Base-by-base conservation (phyloP, 1,139 yeast genomes). In the Blastobotrys aristatus region DNA sequence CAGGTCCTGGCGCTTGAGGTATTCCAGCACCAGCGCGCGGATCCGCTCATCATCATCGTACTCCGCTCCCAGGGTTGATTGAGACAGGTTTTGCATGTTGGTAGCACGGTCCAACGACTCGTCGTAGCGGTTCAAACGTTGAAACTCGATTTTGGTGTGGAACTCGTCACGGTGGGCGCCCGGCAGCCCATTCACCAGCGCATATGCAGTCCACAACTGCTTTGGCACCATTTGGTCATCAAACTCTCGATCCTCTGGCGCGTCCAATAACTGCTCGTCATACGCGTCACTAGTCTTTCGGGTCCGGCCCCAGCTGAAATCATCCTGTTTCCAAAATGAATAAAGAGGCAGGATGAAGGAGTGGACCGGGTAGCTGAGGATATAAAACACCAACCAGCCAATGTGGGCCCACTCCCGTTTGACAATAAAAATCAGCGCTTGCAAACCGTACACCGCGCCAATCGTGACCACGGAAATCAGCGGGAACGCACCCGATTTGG, bases 221-320 rank as follows among this genome's bases (percentile, higher is more conserved):
- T 56, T 52, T 11, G 65, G 66, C 11, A 63, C 62, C 3, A 35
- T 29, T 10, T 41, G 41, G 2, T 59, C 60, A 39, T 62, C 65
- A 39, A 58, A 62, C 39, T 47, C 50, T n/a, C n/a, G n/a, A 53
- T 81, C 84, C 55, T 97, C 97, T 44, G 78, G 86, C 8, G 57
- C 71, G 38, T 71, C 79, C 50, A 80, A 88, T 53, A 73, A 78
- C 52, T 69, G 69, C 47, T 67, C 71, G 8, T 80, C 94, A 40
- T 90, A 95, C 16, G 2, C 14, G 17, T n/a, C 37, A n/a, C 79
- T 80, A 50, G 90, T 81, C 18, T 84, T 76, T 73, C 98, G 79
- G 4, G 98, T 92, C 56, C 90, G 97, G 66, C 98, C 98, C 98
- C 98, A 92, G 60, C 92, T 81, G 70, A 92, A 92, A 67, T 92